Conservation (phyloP, 1,284 basidiomycete genomes). For the Fomes fomentarius region DNA sequence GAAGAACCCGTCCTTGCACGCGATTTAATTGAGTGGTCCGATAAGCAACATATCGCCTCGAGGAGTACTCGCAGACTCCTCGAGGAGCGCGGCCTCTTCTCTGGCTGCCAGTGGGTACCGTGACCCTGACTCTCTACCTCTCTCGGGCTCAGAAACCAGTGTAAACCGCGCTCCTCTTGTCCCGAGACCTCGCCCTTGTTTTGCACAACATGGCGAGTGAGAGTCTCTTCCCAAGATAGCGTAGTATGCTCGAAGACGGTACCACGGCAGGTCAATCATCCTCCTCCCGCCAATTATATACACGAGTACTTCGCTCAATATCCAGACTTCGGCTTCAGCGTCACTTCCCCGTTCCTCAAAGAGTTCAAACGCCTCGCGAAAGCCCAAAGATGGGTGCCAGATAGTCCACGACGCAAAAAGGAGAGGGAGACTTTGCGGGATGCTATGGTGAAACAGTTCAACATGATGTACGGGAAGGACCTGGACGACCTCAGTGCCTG, state of each 20-base stretch:
- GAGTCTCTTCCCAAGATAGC: too few relatives aligned
- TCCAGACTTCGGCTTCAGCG: slow-evolving; percentile 12
- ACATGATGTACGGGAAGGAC: slow-evolving; percentile 40
- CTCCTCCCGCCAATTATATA: slow-evolving; percentile 1
- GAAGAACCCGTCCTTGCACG: too few relatives aligned
- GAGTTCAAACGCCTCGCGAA: slow-evolving; percentile 19
- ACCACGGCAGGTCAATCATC: neutral
- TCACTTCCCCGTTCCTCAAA: slow-evolving; percentile 1
- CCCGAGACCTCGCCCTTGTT: too few relatives aligned
- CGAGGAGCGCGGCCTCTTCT: too few relatives aligned
- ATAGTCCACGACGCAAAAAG: neutral
- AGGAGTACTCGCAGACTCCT: too few relatives aligned
- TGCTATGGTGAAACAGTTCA: slow-evolving; percentile 40
- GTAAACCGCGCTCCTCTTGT: too few relatives aligned
- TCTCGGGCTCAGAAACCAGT: too few relatives aligned
- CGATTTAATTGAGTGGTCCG: too few relatives aligned
- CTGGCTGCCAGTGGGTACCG: too few relatives aligned
- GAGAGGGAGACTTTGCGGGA: slow-evolving; percentile 15
- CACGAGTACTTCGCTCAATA: slow-evolving; percentile 20
- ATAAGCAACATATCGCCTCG: too few relatives aligned
- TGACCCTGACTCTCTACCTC: too few relatives aligned
- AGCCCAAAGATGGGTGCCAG: neutral
- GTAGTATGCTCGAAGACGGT: neutral
- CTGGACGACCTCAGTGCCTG: slow-evolving; percentile 35
- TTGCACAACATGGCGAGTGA: too few relatives aligned